Percentiles rank a stretch among this genome's conserved stretches.
Evolutionary conservation across 768 basidiomycete genomes (phyloP).

Genomic region (Neoboletus brunneissimus): DNA sequence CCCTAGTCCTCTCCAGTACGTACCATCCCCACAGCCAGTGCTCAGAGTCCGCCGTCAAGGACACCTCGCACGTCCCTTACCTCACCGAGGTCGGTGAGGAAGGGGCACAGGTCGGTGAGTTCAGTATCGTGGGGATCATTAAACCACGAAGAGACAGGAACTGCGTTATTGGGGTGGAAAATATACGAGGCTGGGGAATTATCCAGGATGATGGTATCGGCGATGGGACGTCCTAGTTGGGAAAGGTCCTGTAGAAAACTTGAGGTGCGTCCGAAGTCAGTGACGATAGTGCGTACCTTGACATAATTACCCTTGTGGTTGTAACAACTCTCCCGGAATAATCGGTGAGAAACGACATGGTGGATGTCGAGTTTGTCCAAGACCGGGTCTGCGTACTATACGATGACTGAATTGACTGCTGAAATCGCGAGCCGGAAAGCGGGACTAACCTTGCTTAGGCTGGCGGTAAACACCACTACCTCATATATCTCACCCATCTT

Average conservation of each 20-base stretch:
- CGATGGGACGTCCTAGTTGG: constrained; percentile 91
- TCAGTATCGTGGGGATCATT: constrained; percentile 99
- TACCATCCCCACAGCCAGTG: constrained; percentile 19
- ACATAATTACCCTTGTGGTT: constrained; percentile 99
- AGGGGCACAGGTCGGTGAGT: constrained; percentile 91
- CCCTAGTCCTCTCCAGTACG: constrained; percentile 18
- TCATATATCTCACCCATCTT: constrained; percentile 99
- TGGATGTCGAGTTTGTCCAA: constrained; percentile 94
- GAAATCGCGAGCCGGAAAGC: background rate
- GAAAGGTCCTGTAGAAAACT: constrained; percentile 79
- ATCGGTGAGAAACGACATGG: constrained; percentile 86
- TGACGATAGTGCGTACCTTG: constrained; percentile 59
- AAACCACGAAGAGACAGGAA: constrained; percentile 99
- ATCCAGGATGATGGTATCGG: constrained; percentile 95
- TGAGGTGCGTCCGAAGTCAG: background rate
- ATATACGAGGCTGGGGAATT: constrained; percentile 99
- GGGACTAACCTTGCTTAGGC: constrained; percentile 83
- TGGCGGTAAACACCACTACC: constrained; percentile 96
- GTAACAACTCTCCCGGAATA: constrained; percentile 98
- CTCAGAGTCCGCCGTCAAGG: constrained; percentile 77
- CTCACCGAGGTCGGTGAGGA: constrained; percentile 80
- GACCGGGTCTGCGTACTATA: constrained; percentile 96
- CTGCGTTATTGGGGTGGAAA: constrained; percentile 98
- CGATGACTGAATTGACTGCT: constrained; percentile 10
- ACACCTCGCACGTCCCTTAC: constrained; percentile 92